Evolutionary conservation across 306 rosid species (phyloP), one percentile per base, ranked within the genome.

Genomic region (Vigna hirtella): DNA sequence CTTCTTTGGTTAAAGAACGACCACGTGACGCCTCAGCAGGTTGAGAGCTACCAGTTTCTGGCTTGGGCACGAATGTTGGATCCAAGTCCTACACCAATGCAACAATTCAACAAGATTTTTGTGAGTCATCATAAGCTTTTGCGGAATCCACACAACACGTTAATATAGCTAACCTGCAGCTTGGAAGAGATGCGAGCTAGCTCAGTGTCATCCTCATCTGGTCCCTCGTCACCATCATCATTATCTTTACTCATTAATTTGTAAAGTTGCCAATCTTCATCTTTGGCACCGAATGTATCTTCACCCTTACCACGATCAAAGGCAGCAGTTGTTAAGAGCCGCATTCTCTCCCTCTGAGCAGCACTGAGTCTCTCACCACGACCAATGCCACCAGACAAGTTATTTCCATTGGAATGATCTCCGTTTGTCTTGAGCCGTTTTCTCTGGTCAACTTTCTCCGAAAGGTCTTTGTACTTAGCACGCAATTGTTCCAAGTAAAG

Each of bases 251-350:
- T 78, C 86, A 83, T 78, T 80, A 83, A 51, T 74, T 93, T 95
- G 89, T 95, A 95, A 8, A 91, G 96, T 79, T 91, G 97, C 99
- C 99, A 95, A 82, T 95, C 99, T 83, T 93, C 99, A 36, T 95
- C 99, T 82, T 77, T 91, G 38, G 94, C 97, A 38, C 99, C 86
- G 51, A 83, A 83, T 78, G 86, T 83, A 67, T 83, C 86, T 89
- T 95, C 99, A 8, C 98, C 98, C 84, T 95, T 95, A 10, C 99
- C 98, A 1, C 97, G 96, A 85, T 93, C 98, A 63, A 89, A 95
- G 80, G 98, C 98, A 42, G 98, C 99, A 43, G 99, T 95, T 22
- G 99, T 93, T 88, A 95, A 80, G 65, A 95, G 96, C 68, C 98
- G 99, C 99, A 95, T 95, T 77, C 99, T 89, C 81, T 95, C 99